Evolutionary conservation across 768 basidiomycete species (phyloP).

Genomic region (Phaffia australis): DNA sequence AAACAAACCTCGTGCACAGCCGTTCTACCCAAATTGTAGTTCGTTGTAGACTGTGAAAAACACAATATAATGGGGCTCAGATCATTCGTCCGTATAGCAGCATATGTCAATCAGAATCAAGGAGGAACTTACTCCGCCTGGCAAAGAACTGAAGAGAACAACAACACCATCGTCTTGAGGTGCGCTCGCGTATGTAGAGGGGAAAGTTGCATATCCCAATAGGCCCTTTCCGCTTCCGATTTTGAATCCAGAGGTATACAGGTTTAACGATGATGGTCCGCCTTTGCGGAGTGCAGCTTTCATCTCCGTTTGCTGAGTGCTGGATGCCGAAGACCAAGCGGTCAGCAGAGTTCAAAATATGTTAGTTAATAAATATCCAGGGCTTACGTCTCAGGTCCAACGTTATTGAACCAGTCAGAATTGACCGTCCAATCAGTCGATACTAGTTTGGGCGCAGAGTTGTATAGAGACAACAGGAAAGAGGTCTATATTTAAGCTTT

Average conservation of each 20-base stretch:
- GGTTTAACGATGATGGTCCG: constrained; percentile 42
- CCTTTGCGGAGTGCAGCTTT: constrained; percentile 45
- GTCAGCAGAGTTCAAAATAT: constrained; percentile 44
- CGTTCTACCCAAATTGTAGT: constrained; percentile 43
- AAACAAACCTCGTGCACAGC: constrained; percentile 53
- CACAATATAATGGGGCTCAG: too few species aligned
- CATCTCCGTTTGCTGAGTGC: constrained; percentile 43
- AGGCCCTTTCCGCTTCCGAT: constrained; percentile 41
- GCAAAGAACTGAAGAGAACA: constrained; percentile 37
- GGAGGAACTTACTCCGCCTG: constrained; percentile 38
- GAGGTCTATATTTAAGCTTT: too few species aligned
- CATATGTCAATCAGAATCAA: too few species aligned
- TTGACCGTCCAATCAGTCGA: constrained; percentile 27
- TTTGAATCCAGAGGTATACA: constrained; percentile 44
- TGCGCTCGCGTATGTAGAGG: constrained; percentile 39
- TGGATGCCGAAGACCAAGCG: constrained; percentile 31
- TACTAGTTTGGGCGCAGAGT: constrained; percentile 20
- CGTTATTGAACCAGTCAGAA: constrained; percentile 32
- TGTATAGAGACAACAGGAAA: too few species aligned
- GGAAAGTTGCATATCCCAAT: constrained; percentile 51
- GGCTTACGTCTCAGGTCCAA: constrained; percentile 26
- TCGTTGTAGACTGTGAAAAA: constrained; percentile 29
- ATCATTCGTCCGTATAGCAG: too few species aligned
- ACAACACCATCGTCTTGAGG: constrained; percentile 47
- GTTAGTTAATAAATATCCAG: neutral